Evolutionary conservation across 345 rosid genomes (phyloP).

Genomic region (Triadica sebifera): DNA sequence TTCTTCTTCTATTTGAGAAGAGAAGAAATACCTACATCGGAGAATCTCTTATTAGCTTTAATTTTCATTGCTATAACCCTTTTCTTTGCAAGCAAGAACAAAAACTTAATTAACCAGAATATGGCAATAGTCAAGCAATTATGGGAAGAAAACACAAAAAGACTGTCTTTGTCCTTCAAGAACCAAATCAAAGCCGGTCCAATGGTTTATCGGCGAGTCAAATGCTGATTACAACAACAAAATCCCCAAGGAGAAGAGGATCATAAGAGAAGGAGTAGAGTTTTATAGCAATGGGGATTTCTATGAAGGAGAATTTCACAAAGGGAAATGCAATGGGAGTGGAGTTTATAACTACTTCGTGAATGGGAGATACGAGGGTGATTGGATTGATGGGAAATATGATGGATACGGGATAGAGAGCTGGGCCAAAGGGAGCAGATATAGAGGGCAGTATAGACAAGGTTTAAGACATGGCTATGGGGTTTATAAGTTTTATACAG

Average conservation of each 20-base stretch:
- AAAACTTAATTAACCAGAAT: constrained; percentile 53
- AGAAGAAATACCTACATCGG: constrained; percentile 66
- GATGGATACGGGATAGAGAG: constrained; percentile 91
- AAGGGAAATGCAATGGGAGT: constrained; percentile 82
- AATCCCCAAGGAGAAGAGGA: constrained; percentile 20
- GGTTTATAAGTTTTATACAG: constrained; percentile 73
- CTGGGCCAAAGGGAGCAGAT: constrained; percentile 93
- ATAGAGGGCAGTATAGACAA: constrained; percentile 77
- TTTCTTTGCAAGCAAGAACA: constrained; percentile 75
- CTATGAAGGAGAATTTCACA: constrained; percentile 89
- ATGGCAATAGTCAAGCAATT: constrained; percentile 42
- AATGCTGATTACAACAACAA: constrained; percentile 16
- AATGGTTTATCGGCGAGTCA: constrained; percentile 79
- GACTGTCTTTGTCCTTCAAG: constrained; percentile 34
- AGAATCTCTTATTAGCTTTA: constrained; percentile 67
- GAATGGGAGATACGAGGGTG: constrained; percentile 90
- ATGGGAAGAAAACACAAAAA: constrained; percentile 41
- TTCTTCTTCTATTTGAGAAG: constrained; percentile 53
- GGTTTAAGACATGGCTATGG: constrained; percentile 86
- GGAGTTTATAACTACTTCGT: constrained; percentile 79
- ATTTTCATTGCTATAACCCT: constrained; percentile 75
- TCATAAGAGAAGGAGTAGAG: constrained; percentile 74
- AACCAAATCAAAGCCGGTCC: constrained; percentile 52
- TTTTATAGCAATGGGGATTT: constrained; percentile 82
- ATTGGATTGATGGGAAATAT: constrained; percentile 87